Evolutionary conservation across 805 yeast species (phyloP).

Genomic region (Kodamaea neixiangensis): DNA sequence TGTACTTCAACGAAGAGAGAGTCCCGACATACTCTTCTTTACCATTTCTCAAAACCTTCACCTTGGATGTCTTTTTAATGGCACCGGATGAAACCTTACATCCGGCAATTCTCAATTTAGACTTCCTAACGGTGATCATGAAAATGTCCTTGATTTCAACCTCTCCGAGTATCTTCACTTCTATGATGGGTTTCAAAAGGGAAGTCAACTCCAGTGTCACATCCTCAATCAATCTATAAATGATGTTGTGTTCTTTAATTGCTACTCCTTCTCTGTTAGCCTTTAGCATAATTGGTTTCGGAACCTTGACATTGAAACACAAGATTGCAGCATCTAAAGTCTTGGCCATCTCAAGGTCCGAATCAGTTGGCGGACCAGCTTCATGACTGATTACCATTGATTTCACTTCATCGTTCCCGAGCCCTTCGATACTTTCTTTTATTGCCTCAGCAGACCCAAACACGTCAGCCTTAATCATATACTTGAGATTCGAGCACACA

Average conservation of each 20-base stretch:
- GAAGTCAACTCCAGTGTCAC: slow-evolving; percentile 66
- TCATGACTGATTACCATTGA: slow-evolving; percentile 69
- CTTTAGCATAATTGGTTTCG: slow-evolving; percentile 59
- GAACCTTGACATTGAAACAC: slow-evolving; percentile 73
- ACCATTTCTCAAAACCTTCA: slow-evolving; percentile 57
- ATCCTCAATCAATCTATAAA: slow-evolving; percentile 84
- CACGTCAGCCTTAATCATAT: slow-evolving; percentile 86
- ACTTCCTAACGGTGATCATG: slow-evolving; percentile 61
- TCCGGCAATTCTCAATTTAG: slow-evolving; percentile 74
- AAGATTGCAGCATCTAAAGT: slow-evolving; percentile 63
- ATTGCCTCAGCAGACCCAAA: slow-evolving; percentile 95
- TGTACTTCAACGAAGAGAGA: slow-evolving; percentile 73
- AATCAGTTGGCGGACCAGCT: slow-evolving; percentile 71
- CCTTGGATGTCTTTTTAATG: slow-evolving; percentile 57
- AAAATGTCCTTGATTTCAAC: slow-evolving; percentile 73
- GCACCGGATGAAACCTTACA: slow-evolving; percentile 75
- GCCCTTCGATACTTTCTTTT: slow-evolving; percentile 68
- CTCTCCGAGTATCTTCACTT: slow-evolving; percentile 64
- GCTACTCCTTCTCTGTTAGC: slow-evolving; percentile 61
- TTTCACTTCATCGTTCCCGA: slow-evolving; percentile 87
- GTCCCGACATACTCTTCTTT: slow-evolving; percentile 56
- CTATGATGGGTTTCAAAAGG: slow-evolving; percentile 64
- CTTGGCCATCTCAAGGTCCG: slow-evolving; percentile 42
- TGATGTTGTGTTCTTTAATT: slow-evolving; percentile 70
- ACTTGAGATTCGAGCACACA: slow-evolving; percentile 42